Percentiles rank a stretch among this genome's conserved stretches.
Evolutionary conservation across 1,139 yeast genomes (phyloP).

Genomic region (Candida dubliniensis): DNA sequence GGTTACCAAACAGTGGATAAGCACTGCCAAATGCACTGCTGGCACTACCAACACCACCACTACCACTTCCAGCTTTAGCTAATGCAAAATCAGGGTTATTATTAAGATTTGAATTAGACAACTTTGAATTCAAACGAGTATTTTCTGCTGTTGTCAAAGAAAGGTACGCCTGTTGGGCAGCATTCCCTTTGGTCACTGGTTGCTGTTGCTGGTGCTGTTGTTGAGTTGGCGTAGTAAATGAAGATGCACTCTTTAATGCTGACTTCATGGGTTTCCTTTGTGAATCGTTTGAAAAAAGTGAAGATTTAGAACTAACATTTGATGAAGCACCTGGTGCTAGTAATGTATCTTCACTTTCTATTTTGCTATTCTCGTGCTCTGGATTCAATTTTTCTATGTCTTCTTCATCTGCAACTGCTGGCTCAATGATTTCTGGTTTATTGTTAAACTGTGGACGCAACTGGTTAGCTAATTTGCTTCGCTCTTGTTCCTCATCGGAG

Average conservation of each 20-base stretch:
- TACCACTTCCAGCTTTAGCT: slow-evolving; percentile 4
- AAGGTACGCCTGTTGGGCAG: slow-evolving; percentile 63
- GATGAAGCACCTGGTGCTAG: slow-evolving; percentile 16
- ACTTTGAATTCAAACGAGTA: slow-evolving; percentile 66
- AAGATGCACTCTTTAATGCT: slow-evolving; percentile 56
- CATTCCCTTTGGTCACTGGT: slow-evolving; percentile 20
- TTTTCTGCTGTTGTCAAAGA: slow-evolving; percentile 76
- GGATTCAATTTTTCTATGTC: neutral
- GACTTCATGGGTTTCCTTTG: slow-evolving; percentile 54
- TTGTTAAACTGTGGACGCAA: slow-evolving; percentile 36
- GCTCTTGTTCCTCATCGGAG: slow-evolving; percentile 11
- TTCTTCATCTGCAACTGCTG: slow-evolving; percentile 11
- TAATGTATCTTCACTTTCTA: slow-evolving; percentile 16
- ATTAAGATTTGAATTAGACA: slow-evolving; percentile 20
- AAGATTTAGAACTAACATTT: slow-evolving; percentile 29
- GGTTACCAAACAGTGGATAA: slow-evolving; percentile 12
- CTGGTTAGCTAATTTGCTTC: slow-evolving; percentile 21
- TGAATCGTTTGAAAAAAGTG: slow-evolving; percentile 34
- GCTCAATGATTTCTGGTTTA: slow-evolving; percentile 30
- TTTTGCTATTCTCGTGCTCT: slow-evolving; percentile 1
- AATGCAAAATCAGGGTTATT: slow-evolving; percentile 9
- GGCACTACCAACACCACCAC: slow-evolving; percentile 6
- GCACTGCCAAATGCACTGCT: slow-evolving; percentile 11
- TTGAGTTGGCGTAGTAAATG: slow-evolving; percentile 21
- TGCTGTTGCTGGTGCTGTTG: slow-evolving; percentile 9